Conservation (phyloP, 257 asterid genomes). For the Gynochthodes officinalis region DNA sequence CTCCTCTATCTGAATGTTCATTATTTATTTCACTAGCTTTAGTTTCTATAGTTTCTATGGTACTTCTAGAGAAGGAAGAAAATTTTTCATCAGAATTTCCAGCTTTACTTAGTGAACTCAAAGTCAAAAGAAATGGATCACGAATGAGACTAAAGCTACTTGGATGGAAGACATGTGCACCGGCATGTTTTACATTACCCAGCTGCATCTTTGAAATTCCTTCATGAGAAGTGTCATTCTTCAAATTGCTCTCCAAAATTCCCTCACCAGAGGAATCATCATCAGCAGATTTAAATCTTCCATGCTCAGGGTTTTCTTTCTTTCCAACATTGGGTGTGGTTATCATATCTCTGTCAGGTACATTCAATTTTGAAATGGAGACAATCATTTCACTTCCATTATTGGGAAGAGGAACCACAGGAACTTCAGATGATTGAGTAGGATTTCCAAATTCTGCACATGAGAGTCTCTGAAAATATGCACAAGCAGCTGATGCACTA, state of each 20-base stretch:
- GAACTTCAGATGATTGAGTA: constrained; percentile 32
- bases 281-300: constrained; percentile 30
- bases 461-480: constrained; percentile 45
- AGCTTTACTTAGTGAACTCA: constrained; percentile 35
- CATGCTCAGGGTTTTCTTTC: constrained; percentile 27
- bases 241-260: constrained; percentile 27
- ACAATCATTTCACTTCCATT: constrained; percentile 24
- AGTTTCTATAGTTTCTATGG: constrained; percentile 17
- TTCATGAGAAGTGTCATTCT: constrained; percentile 28
- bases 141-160: constrained; percentile 27
- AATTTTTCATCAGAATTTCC: constrained; percentile 26
- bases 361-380: constrained; percentile 28
- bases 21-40: constrained; percentile 18
- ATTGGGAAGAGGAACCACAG: constrained; percentile 25
- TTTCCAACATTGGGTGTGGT: constrained; percentile 20
- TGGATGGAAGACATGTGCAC: constrained; percentile 19
- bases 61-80: constrained; percentile 31
- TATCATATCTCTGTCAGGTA: constrained; percentile 28
- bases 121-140: constrained; percentile 51
- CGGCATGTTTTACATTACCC: constrained; percentile 11
- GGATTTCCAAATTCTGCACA: constrained; percentile 32
- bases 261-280: constrained; percentile 31
- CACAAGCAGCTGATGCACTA: constrained; percentile 82
- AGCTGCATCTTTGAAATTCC: constrained; percentile 33
- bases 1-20: constrained; percentile 18